Conservation (phyloP, 2,329 filamentous ascomycete species). For the Pseudogymnoascus sp. region DNA sequence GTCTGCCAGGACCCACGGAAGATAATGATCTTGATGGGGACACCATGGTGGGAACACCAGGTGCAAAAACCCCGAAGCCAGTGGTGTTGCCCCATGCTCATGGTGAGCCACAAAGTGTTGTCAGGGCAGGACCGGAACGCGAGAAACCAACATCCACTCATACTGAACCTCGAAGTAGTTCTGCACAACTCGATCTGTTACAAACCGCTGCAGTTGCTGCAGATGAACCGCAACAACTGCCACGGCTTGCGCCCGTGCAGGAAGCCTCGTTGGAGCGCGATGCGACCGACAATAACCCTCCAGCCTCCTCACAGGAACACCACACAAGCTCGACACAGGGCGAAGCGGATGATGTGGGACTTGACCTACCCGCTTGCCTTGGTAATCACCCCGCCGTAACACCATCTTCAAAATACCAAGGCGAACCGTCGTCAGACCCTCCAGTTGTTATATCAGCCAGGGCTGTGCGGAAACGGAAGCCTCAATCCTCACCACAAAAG, state of each 20-base stretch:
- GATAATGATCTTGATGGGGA: slow-evolving; percentile 1
- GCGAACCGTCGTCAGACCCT: slow-evolving; percentile 16
- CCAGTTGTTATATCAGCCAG: slow-evolving; percentile 23
- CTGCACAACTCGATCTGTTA: neutral
- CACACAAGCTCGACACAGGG: slow-evolving; percentile 26
- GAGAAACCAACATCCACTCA: neutral
- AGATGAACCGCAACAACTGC: neutral
- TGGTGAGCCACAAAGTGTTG: neutral
- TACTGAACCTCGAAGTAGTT: neutral
- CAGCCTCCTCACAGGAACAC: neutral
- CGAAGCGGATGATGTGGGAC: slow-evolving; percentile 7
- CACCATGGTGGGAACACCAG: neutral
- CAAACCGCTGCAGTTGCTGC: neutral
- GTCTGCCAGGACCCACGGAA: neutral
- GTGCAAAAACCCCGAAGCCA: neutral
- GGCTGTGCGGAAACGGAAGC: slow-evolving; percentile 23
- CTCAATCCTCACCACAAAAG: slow-evolving; percentile 14
- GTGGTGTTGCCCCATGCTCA: neutral
- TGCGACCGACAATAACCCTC: neutral
- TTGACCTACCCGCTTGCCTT: neutral
- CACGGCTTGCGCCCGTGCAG: neutral
- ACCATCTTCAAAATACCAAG: neutral
- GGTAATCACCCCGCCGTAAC: neutral
- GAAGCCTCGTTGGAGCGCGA: neutral
- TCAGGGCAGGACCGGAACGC: neutral